Evolutionary conservation across 2,329 filamentous ascomycete genomes (phyloP), one percentile per base, ranked within the genome.

Genomic region (Falciphora oryzae): DNA sequence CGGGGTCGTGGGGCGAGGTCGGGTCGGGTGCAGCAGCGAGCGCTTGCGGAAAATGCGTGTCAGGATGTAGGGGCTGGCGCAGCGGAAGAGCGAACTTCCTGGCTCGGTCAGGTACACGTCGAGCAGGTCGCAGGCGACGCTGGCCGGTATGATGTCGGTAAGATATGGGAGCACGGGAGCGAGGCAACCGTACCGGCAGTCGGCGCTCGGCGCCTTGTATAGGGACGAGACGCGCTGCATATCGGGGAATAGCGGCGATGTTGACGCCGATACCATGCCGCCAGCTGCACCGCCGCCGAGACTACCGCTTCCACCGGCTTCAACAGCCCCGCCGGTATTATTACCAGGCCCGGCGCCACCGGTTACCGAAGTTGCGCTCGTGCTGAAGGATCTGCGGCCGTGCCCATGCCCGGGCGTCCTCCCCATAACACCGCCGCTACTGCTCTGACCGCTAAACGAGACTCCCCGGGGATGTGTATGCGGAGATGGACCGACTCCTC

Each of bases 21-120:
- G 74, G 0, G 73, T 72, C 2, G 76, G 71, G 57, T 78, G 74
- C 0, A 80, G 71, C 5, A 83, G 72, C 0, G 79, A 80, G 64
- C 74, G 75, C 65, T 76, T 79, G 25, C 80, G 75, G 59, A 82
- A 77, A 63, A 83, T 75, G 28, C 78, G 73, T 0, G 79, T 79
- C 27, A 82, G 72, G 22, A 82, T 77, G 65, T 82, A 82, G 0
- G 81, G 80, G 4, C 80, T 82, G 0, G 78, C 76, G 53, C 74
- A 77, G 18, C 77, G 75, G 65, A 80, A 79, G 0, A 79, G 70
- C 4, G 77, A 78, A 63, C 74, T 78, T 4, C 77, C 78, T 0
- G 78, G 76, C 31, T 80, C 79, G 14, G 76, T 77, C 65, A 83
- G 75, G 67, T 80, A 83, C 1, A 81, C 75, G 61, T 82, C 80